Percentiles rank a stretch among this genome's conserved stretches.
These are phyloP conservation scores for Priceomyces fermenticarens DNA, from an alignment of 805 yeast species.

Conservation along the genomic window DNA sequence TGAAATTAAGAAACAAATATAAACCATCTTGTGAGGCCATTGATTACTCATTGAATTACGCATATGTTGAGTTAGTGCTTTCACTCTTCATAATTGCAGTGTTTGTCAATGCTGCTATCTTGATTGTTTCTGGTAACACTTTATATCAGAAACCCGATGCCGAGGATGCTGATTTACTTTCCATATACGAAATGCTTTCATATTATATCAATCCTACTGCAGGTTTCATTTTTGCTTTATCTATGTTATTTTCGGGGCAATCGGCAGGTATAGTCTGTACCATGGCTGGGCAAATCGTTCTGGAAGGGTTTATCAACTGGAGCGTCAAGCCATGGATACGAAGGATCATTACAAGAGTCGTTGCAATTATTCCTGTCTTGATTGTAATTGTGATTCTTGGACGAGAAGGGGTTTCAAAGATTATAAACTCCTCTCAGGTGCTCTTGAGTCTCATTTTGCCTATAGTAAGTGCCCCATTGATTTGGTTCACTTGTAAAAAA, in stretches of 20 bases:
- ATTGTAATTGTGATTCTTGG: slow-evolving; percentile 36
- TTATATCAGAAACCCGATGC: slow-evolving; percentile 43
- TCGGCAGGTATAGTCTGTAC: slow-evolving; percentile 49
- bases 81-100: slow-evolving; percentile 42
- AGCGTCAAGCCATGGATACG: slow-evolving; percentile 42
- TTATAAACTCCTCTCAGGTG: slow-evolving; percentile 45
- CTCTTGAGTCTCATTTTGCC: slow-evolving; percentile 43
- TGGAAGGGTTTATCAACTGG: slow-evolving; percentile 47
- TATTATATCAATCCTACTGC: slow-evolving; percentile 44
- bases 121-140: slow-evolving; percentile 44
- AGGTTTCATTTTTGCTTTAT: slow-evolving; percentile 42
- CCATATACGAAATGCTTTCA: slow-evolving; percentile 44
- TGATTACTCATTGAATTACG: slow-evolving; percentile 37
- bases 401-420: slow-evolving; percentile 42
- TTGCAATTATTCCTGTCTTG: slow-evolving; percentile 43
- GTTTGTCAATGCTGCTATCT: slow-evolving; percentile 43
- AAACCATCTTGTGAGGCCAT: slow-evolving; percentile 42
- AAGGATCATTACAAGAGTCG: slow-evolving; percentile 36
- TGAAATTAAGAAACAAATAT: slow-evolving; percentile 29
- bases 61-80: slow-evolving; percentile 37
- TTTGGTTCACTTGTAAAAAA: slow-evolving; percentile 40
- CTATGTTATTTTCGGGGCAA: slow-evolving; percentile 46
- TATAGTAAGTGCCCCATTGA: slow-evolving; percentile 43
- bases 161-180: slow-evolving; percentile 42
- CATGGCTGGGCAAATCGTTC: slow-evolving; percentile 47